Percentiles rank a stretch among this genome's conserved stretches.
phyloP scores from a whole-genome alignment of 331 rosid genomes.

The Phaseolus coccineus region DNA sequence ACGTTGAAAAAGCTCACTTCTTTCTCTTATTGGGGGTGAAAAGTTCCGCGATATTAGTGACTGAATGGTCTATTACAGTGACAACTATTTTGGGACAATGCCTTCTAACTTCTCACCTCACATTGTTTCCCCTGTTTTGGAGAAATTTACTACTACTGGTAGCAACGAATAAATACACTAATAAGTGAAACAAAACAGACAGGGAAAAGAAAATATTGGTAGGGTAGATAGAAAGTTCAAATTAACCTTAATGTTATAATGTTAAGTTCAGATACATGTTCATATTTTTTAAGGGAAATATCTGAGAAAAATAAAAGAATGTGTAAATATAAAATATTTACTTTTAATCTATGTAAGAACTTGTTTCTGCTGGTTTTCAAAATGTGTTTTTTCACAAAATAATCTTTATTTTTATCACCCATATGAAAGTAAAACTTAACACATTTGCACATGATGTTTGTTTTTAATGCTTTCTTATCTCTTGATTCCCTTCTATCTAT shows the following conservation, averaged over 20 bases:
- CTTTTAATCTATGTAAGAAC: not conserved
- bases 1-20: slow-evolving; percentile 24
- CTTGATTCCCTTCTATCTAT: not conserved
- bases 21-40: slow-evolving; percentile 22
- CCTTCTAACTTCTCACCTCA: slow-evolving; percentile 18
- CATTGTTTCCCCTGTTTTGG: slow-evolving; percentile 23
- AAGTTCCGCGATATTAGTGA: slow-evolving; percentile 21
- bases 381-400: not conserved
- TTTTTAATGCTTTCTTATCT: not conserved
- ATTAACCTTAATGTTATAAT: not conserved
- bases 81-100: slow-evolving; percentile 29
- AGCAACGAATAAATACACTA: slow-evolving; percentile 21
- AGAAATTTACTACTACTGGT: slow-evolving; percentile 5
- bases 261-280: not conserved
- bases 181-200: not conserved
- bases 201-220: slow-evolving; percentile 1
- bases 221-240: slow-evolving; percentile 27
- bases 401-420: not conserved
- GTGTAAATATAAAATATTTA: not conserved
- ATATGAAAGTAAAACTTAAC: not conserved
- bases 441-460: not conserved
- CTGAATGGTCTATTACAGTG: not conserved
- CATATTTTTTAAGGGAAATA: not conserved
- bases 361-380: not conserved
- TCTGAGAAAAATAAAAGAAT: not conserved